A percentile compares a stretch with the other conserved stretches of the same genome.
Evolutionary conservation across 2,329 filamentous ascomycete species (phyloP).

Genomic region (Davidsoniella neocaledoniae): DNA sequence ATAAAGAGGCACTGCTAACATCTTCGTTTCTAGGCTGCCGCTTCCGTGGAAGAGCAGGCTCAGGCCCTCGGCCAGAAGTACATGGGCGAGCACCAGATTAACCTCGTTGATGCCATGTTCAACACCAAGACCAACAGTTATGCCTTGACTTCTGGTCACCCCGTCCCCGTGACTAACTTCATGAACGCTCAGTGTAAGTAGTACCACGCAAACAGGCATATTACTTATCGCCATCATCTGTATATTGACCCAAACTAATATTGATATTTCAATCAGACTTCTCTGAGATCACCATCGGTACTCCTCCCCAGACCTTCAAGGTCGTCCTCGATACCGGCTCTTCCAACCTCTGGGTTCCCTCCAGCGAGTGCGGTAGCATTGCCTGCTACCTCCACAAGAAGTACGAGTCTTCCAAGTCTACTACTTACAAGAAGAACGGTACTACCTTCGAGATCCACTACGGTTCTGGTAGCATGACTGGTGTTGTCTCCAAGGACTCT

Average conservation of each 20-base stretch:
- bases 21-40: slow-evolving; percentile 39
- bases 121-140: slow-evolving; percentile 44
- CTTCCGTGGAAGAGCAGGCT: slow-evolving; percentile 67
- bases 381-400: slow-evolving; percentile 96
- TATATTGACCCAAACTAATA: not conserved
- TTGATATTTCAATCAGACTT: slow-evolving; percentile 48
- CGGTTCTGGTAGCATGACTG: slow-evolving; percentile 83
- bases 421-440: slow-evolving; percentile 87
- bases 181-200: slow-evolving; percentile 91
- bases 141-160: slow-evolving; percentile 50
- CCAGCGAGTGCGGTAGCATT: slow-evolving; percentile 76
- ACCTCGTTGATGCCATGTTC: slow-evolving; percentile 65
- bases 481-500: slow-evolving; percentile 81
- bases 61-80: slow-evolving; percentile 88
- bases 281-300: slow-evolving; percentile 87
- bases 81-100: slow-evolving; percentile 57
- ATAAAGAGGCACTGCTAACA: slow-evolving; percentile 8
- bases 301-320: slow-evolving; percentile 89
- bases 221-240: not conserved
- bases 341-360: slow-evolving; percentile 98
- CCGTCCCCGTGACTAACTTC: slow-evolving; percentile 89
- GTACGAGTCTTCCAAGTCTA: slow-evolving; percentile 83
- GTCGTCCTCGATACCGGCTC: slow-evolving; percentile 96
- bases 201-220: not conserved
- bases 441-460: slow-evolving; percentile 85